A percentile compares a stretch with the other conserved stretches of the same genome.
Conservation (phyloP, 2,329 filamentous ascomycete species). For the Blumeria graminis region DNA sequence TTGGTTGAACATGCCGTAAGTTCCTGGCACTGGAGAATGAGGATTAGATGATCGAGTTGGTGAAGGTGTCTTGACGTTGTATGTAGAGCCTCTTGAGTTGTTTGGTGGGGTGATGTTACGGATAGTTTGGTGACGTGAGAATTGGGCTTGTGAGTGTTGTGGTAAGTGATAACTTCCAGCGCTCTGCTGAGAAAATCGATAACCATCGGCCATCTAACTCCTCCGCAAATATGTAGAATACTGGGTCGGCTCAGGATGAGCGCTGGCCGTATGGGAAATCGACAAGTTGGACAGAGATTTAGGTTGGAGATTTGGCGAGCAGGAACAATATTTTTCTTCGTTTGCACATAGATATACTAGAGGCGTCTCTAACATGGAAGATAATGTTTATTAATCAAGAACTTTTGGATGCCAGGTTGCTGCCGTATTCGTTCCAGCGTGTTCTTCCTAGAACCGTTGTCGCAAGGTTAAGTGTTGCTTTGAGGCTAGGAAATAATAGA, state of each 20-base stretch:
- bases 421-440: not conserved
- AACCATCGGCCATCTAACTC: constrained; percentile 45
- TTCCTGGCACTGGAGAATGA: constrained; percentile 15
- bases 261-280: constrained; percentile 6
- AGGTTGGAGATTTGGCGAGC: constrained; percentile 12
- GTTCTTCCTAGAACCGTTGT: not conserved
- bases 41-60: constrained; percentile 30
- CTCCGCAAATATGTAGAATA: constrained; percentile 9
- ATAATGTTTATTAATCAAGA: constrained; percentile 3
- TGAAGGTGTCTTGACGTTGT: constrained; percentile 24
- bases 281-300: constrained; percentile 4
- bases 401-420: not conserved
- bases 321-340: constrained; percentile 14
- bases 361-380: constrained; percentile 11
- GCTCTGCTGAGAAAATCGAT: constrained; percentile 34
- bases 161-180: constrained; percentile 33
- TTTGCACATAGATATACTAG: constrained; percentile 15
- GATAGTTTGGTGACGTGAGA: constrained; percentile 22
- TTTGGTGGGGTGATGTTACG: constrained; percentile 20
- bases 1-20: constrained; percentile 45
- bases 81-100: constrained; percentile 19
- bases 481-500: too few relatives aligned
- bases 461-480: not conserved
- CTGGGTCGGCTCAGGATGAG: constrained; percentile 10
- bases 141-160: constrained; percentile 17